A percentile compares a stretch with the other conserved stretches of the same genome.
Evolutionary conservation across 1,284 basidiomycete genomes (phyloP).

Genomic region (Tetrapyrgos nigripes): DNA sequence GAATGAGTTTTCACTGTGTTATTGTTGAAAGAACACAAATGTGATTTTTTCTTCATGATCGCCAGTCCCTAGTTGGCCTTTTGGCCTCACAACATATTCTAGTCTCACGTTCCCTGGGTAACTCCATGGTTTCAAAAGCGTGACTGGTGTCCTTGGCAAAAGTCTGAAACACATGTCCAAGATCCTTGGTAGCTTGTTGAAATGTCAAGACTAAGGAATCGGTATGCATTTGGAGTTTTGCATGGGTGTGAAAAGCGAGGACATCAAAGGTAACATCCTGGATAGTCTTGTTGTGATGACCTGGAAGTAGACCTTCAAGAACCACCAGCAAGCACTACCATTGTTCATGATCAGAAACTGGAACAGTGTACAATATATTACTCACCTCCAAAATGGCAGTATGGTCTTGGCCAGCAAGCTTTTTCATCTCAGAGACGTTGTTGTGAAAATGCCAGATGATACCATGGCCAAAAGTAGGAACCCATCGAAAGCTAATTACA

Average conservation of each 20-base stretch:
- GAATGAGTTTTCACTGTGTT: constrained; percentile 21
- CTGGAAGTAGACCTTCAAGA: constrained; percentile 6
- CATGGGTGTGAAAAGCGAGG: constrained; percentile 9
- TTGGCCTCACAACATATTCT: background rate
- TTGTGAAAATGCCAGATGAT: constrained; percentile 26
- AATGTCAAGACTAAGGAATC: constrained; percentile 5
- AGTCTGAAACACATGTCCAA: constrained; percentile 8
- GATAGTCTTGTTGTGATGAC: background rate
- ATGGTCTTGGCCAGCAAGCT: constrained; percentile 30
- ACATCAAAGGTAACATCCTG: constrained; percentile 7
- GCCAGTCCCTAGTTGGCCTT: background rate
- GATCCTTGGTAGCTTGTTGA: background rate
- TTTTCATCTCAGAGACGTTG: constrained; percentile 28
- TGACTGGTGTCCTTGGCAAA: constrained; percentile 4
- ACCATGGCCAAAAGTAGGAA: constrained; percentile 22
- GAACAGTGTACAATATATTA: background rate
- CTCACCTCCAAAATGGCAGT: constrained; percentile 33
- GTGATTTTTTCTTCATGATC: background rate
- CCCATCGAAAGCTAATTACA: constrained; percentile 2
- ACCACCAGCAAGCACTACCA: constrained; percentile 7
- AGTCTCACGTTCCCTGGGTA: background rate
- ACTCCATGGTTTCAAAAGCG: background rate
- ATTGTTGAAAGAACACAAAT: constrained; percentile 5
- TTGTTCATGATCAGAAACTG: background rate
- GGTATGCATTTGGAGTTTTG: constrained; percentile 30